Percentiles rank a stretch among this genome's conserved stretches.
Evolutionary conservation across 768 basidiomycete species (phyloP).

Genomic region (Boletus subcaerulescens): DNA sequence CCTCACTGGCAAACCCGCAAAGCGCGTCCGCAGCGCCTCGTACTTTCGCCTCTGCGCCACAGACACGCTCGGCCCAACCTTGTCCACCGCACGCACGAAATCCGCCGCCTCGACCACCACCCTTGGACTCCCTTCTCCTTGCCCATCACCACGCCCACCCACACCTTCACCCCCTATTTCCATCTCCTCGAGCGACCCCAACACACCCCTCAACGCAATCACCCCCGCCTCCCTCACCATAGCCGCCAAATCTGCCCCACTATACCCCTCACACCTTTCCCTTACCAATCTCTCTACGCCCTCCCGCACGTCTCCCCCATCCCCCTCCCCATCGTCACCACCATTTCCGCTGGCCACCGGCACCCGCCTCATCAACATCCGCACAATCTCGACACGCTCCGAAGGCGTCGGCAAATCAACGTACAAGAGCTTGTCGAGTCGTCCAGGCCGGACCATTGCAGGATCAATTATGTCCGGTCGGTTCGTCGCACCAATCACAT

Average conservation of each 20-base stretch:
- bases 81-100: conserved; percentile 71
- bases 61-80: conserved; percentile 86
- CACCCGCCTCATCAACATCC: conserved; percentile 68
- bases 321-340: background rate
- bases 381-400: conserved; percentile 83
- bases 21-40: conserved; percentile 73
- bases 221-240: conserved; percentile 90
- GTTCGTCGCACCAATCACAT: conserved; percentile 94
- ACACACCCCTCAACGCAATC: conserved; percentile 63
- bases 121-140: background rate
- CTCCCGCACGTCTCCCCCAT: conserved; percentile 10
- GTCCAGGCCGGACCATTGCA: conserved; percentile 95
- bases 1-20: conserved; percentile 72
- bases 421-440: conserved; percentile 91
- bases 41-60: conserved; percentile 78
- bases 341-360: conserved; percentile 41
- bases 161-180: conserved; percentile 33
- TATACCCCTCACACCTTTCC: conserved; percentile 78
- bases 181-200: conserved; percentile 67
- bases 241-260: conserved; percentile 88
- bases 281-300: conserved; percentile 48
- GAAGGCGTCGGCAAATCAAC: conserved; percentile 76
- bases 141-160: background rate
- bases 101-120: conserved; percentile 56
- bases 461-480: conserved; percentile 97